A percentile compares a stretch with the other conserved stretches of the same genome.
Conservation (phyloP, 108 stramenopile genomes). For the Nitzschia sp. region DNA sequence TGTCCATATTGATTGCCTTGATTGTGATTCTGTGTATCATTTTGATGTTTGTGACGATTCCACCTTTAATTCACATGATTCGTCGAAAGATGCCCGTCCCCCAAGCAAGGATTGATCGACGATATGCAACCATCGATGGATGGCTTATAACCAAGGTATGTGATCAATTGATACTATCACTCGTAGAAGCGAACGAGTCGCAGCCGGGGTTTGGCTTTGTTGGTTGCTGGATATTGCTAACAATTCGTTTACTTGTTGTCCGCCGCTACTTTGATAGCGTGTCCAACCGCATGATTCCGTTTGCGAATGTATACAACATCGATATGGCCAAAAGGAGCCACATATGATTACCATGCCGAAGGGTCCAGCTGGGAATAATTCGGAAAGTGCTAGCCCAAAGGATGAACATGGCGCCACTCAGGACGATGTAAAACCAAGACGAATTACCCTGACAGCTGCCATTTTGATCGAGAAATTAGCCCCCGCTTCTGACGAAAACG, state of each 20-base stretch:
- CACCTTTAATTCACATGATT: conserved; percentile 10
- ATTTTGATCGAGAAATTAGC: conserved; percentile 8
- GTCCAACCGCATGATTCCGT: conserved; percentile 28
- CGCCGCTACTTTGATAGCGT: background rate
- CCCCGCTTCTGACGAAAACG: background rate
- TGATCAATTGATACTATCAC: background rate
- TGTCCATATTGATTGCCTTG: conserved; percentile 26
- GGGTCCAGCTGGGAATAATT: no score
- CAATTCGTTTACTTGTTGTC: background rate
- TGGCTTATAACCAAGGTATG: conserved; percentile 54
- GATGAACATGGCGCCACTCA: background rate
- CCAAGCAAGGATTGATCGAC: conserved; percentile 28
- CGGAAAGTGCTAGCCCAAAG: no score
- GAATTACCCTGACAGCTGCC: conserved; percentile 3
- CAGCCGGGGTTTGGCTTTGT: background rate
- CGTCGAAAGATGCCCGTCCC: conserved; percentile 25
- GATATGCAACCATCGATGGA: conserved; percentile 47
- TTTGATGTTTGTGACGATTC: conserved; percentile 21
- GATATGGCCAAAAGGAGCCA: background rate
- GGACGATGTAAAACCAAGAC: background rate
- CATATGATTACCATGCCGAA: no score
- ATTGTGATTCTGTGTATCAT: conserved; percentile 28
- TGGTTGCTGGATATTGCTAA: background rate
- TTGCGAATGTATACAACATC: conserved; percentile 11
- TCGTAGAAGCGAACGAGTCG: background rate